Evolutionary conservation across 2,329 filamentous ascomycete genomes (phyloP), one percentile per base, ranked within the genome.

Genomic region (Botrytis hyacinthi): DNA sequence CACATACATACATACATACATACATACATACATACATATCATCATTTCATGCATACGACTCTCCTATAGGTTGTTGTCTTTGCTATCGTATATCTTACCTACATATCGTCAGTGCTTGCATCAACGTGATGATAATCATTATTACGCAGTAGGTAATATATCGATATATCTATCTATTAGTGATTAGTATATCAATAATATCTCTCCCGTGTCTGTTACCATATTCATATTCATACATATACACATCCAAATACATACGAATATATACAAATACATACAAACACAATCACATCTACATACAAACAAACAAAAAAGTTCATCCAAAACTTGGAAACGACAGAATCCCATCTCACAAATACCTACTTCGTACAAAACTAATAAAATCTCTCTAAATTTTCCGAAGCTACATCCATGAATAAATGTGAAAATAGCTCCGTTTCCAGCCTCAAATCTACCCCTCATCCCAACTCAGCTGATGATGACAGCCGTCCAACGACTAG

Each of bases 391-490:
- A 20, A 20, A 51, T 67, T 48, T 51, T 37, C 32, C 63, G 32
- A 67, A 67, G 44, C 63, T 51, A 12, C 9, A 66, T 48, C 63
- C 63, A 37, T 67, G 63, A 67, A 51, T 37, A 9, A 32, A 46
- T 2, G 35, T 8, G 22, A 35, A 32, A 46, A 65, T 46, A 35
- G 63, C 44, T 66, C 44, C 29, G 46, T 66, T 26, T 48, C 18
- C 63, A 18, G 5, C 16, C 44, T 6, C 20, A 10, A n/a, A 3
- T 42, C 48, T 70, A 57, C 26, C 35, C 35, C 69, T 71, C 69
- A 71, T 54, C 69, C 40, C 59, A 32, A 46, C 54, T 70, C 68
- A 71, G 69, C 69, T 71, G 69, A 63, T 63, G 26, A 48, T 51
- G 42, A 54, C 57, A 48, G 32, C 57, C 51, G 18, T 51, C 29